Evolutionary conservation across 192 early-diverging fungal species (phyloP), one percentile per base, ranked within the genome.

Genomic region (Podila epigama): DNA sequence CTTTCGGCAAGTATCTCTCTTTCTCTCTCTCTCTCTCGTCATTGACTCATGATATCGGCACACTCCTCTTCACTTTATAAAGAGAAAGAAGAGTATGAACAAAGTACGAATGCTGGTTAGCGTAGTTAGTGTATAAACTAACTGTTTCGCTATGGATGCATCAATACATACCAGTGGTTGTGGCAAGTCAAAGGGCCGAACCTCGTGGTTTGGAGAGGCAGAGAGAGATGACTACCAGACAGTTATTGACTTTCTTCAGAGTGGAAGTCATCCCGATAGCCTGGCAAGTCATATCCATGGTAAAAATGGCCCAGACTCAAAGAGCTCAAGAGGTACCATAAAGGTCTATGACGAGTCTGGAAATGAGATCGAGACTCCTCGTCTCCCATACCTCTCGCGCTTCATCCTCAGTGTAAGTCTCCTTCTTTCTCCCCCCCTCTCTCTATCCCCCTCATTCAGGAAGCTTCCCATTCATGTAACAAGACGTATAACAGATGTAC

Each of bases 221-320:
- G 81, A 82, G 42, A 63, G 70, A 34, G 62, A 70, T 4, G 81
- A 82, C 44, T 82, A 79, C 29, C 71, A 67, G 29, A 79, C 81
- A 1, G 52, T 79, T 12, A 36, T 79, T 28, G 77, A 82, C 31
- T 75, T 79, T 55, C 33, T 82, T 4, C 59, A 62, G 59, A 79
- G 78, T 29, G 60, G 60, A 2, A 55, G 57, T 7, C 52, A 41
- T 32, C 28, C 58, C 0, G 51, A 52, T 15, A 55, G 11, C 13
- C 40, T 33, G n/a, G 27, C 50, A 10, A 27, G 50, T n/a, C 44
- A 72, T 29, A 48, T 58, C n/a, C 34, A 37, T 13, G 62, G 15
- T 3, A 8, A 33, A 27, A 25, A 25, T 5, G 6, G 20, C 34
- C 15, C 41, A 62, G 11, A 36, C 8, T 27, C 57, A 25, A 1